Percentiles rank a stretch among this genome's conserved stretches.
These are phyloP conservation scores for Hanseniaspora sp. DNA, from an alignment of 1,139 yeast species.

Conservation along the genomic window DNA sequence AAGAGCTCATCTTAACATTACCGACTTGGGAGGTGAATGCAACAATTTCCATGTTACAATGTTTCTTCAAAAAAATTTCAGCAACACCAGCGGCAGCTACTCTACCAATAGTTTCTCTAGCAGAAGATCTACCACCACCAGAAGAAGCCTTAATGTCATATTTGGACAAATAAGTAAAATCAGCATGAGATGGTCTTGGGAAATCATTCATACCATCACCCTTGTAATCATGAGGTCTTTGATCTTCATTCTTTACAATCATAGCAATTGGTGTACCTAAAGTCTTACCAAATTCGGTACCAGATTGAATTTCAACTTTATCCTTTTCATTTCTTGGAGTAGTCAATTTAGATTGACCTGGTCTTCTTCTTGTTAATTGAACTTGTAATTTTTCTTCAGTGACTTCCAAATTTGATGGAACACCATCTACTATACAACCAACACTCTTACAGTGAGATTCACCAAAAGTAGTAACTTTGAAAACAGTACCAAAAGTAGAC, in stretches of 20 bases:
- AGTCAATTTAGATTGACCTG: conserved; percentile 84
- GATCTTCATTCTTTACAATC: conserved; percentile 88
- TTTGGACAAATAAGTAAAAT: conserved; percentile 79
- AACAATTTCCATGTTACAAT: conserved; percentile 80
- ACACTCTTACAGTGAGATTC: conserved; percentile 98
- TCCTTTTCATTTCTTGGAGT: conserved; percentile 96
- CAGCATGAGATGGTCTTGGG: conserved; percentile 98
- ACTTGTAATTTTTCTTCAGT: conserved; percentile 87
- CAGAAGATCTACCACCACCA: conserved; percentile 96
- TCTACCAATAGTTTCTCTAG: conserved; percentile 95
- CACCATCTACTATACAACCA: conserved; percentile 96
- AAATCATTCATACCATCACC: conserved; percentile 67
- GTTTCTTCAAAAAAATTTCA: conserved; percentile 69
- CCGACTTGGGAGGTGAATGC: conserved; percentile 95
- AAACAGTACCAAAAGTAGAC: conserved; percentile 56
- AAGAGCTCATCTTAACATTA: conserved; percentile 49
- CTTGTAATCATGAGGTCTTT: conserved; percentile 88
- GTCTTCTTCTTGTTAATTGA: conserved; percentile 90
- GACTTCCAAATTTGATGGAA: conserved; percentile 85
- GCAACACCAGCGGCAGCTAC: conserved; percentile 99
- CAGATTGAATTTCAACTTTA: conserved; percentile 82
- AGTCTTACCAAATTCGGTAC: conserved; percentile 82
- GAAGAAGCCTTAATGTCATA: conserved; percentile 88
- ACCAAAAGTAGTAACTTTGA: conserved; percentile 87
- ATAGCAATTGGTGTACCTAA: conserved; percentile 93